Percentiles rank a stretch among this genome's conserved stretches.
Evolutionary conservation across 2,329 filamentous ascomycete genomes (phyloP).

Genomic region (Tolypocladium pustulatum): DNA sequence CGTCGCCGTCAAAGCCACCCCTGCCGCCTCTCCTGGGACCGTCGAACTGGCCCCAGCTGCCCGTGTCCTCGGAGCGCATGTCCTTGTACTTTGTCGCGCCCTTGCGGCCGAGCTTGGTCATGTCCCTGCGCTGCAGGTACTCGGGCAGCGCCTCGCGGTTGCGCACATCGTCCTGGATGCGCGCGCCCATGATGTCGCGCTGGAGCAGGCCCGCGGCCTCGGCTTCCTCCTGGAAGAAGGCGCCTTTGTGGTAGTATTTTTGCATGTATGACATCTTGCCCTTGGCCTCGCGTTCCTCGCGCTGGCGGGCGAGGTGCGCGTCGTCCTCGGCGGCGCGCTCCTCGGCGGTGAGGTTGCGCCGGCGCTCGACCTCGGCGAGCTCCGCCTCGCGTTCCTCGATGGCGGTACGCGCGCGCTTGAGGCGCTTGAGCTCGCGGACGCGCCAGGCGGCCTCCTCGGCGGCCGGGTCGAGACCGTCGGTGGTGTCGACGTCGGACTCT

Average conservation of each 20-base stretch:
- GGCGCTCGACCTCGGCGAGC: conserved; percentile 77
- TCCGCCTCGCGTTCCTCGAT: conserved; percentile 80
- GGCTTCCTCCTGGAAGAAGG: conserved; percentile 82
- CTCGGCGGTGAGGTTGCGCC: conserved; percentile 75
- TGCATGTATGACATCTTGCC: conserved; percentile 88
- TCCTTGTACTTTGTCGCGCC: conserved; percentile 86
- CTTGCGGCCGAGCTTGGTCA: conserved; percentile 88
- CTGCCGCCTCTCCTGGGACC: conserved; percentile 24
- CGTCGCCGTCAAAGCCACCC: conserved; percentile 39
- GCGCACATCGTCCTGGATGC: conserved; percentile 71
- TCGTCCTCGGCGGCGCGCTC: conserved; percentile 81
- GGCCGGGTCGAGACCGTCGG: conserved; percentile 75
- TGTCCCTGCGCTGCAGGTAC: conserved; percentile 85
- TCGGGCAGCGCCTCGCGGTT: conserved; percentile 79
- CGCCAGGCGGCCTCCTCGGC: conserved; percentile 92
- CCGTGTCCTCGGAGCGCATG: conserved; percentile 82
- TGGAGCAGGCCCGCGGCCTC: conserved; percentile 65
- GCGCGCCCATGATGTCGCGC: conserved; percentile 76
- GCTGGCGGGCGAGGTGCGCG: conserved; percentile 64
- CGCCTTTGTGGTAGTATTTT: conserved; percentile 93
- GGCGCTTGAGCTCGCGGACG: conserved; percentile 76
- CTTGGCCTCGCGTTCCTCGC: conserved; percentile 65
- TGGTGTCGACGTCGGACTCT: conserved; percentile 74
- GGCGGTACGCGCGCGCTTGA: conserved; percentile 75
- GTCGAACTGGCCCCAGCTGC: conserved; percentile 63